Base-by-base conservation (phyloP, 2,329 filamentous ascomycete genomes). In the Colletotrichum tabaci region DNA sequence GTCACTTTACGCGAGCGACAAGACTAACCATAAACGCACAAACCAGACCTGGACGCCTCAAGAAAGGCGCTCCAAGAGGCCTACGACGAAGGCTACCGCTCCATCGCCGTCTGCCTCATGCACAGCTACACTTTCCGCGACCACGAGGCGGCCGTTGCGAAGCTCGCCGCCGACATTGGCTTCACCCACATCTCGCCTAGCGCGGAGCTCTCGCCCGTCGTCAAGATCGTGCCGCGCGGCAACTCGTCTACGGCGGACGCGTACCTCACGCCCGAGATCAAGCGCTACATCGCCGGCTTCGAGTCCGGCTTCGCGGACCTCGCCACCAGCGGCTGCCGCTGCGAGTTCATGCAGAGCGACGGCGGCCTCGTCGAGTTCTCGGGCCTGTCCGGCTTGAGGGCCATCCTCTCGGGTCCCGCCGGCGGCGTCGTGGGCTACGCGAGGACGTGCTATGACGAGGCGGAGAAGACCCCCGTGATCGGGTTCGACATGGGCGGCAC, bases 341-440 rank as follows among this genome's bases (percentile, higher is more conserved):
- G 91, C 80, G 91, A 93, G 77, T 93, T 94, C 75, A 93, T 93
- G 91, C 91, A 93, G 76, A 91, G 89, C 0, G 85, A 87, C 49
- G 85, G 85, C 2, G 85, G 85, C 0, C 77, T 87, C 1, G 82
- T 83, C 0, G 87, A 90, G 74, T 88, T 90, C 3, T 85, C 87
- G 70, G 88, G 85, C 62, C 93, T 94, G 77, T 91, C 89, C 13
- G 93, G 92, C 0, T 80, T 94, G 10, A 87, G 89, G 70, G 91
- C 91, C 0, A 93, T 95, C 50, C 80, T 95, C 0, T 93, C 90
- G 3, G 93, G 93, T 0, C 93, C 93, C 6, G 93, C 93, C n/a
- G 92, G 92, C n/a, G 93, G 93, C 57, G 92, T 94, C 0, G 92
- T 94, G 0, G 93, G 93, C 3, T 94, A 94, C 79, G 92, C 92